These are phyloP conservation scores for Oryza officinalis DNA, from an alignment of 176 grass and related monocot species.

Conservation along the genomic window DNA sequence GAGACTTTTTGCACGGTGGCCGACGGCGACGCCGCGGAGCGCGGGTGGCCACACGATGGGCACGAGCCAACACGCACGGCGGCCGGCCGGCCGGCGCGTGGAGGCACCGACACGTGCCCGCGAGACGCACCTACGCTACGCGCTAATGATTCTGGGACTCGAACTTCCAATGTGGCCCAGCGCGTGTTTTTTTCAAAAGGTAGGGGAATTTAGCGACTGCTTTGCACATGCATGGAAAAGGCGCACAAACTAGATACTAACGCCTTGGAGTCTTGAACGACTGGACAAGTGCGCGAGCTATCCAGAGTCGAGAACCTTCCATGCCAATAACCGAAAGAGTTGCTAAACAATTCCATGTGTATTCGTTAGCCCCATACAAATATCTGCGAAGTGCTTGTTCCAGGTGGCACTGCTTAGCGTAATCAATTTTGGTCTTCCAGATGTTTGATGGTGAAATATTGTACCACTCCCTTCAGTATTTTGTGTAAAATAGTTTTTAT, in stretches of 20 bases:
- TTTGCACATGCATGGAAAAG: conserved; percentile 7
- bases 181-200: conserved; percentile 18
- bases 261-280: neutral
- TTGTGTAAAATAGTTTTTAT: neutral
- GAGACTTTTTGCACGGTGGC: neutral
- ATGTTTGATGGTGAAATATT: neutral
- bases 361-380: neutral
- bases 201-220: neutral
- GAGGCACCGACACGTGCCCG: conserved; percentile 15
- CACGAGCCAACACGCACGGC: neutral
- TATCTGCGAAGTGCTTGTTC: neutral
- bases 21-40: neutral
- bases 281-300: conserved; percentile 11
- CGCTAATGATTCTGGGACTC: conserved; percentile 24
- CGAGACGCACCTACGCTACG: neutral
- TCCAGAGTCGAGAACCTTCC: conserved; percentile 46
- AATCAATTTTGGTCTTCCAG: neutral
- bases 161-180: neutral
- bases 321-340: conserved; percentile 31
- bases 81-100: neutral
- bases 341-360: neutral
- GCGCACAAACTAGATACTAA: neutral
- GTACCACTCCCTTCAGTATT: neutral
- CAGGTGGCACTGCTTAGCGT: neutral
- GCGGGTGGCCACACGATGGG: neutral